Evolutionary conservation across 1,139 yeast genomes (phyloP), one percentile per base, ranked within the genome.

Genomic region (Diutina rugosa): DNA sequence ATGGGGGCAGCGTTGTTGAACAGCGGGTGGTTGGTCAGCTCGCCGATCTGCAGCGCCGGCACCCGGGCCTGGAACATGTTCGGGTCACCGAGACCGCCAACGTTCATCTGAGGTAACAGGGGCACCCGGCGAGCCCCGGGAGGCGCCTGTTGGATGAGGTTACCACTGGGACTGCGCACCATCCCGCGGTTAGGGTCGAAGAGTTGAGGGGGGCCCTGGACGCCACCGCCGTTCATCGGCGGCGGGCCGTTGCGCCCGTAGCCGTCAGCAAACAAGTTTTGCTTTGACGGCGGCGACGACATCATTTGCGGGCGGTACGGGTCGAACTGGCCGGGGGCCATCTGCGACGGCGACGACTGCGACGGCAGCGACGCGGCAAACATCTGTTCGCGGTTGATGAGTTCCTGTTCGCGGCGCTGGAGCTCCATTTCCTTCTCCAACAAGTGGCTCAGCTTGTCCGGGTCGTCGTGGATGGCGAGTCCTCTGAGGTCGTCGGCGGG

Each of bases 391-490:
- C 74, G 70, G 58, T 71, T 72, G 58, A 69, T 65, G 61, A 78
- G 65, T 38, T 75, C 73, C 58, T 76, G 68, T 62, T 78, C 83
- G 61, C 77, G 72, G 58, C 69, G 72, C 60, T 72, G 72, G 55
- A 78, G 66, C 60, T 77, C 81, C 54, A 72, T 56, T 60, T 78
- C 81, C 58, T 65, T 67, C 41, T 67, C 66, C 8, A 47, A 48
- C 12, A 57, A 51, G 55, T 54, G 56, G 49, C 52, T 35, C 12
- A 12, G 35, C 41, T 32, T 32, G 4, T 49, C 45, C 14, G 41
- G 41, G 18, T 49, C 53, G 16, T 28, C 53, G 26, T 44, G 46
- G 9, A 49, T 49, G 28, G 53, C 44, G 26, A 49, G 32, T n/a
- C 53, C 53, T n/a, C 32, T n/a, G 29, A 49, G 32, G 16, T 49